Evolutionary conservation across 371 early-diverging fungal species (phyloP).

Genomic region (Zopfochytrium polystomum): DNA sequence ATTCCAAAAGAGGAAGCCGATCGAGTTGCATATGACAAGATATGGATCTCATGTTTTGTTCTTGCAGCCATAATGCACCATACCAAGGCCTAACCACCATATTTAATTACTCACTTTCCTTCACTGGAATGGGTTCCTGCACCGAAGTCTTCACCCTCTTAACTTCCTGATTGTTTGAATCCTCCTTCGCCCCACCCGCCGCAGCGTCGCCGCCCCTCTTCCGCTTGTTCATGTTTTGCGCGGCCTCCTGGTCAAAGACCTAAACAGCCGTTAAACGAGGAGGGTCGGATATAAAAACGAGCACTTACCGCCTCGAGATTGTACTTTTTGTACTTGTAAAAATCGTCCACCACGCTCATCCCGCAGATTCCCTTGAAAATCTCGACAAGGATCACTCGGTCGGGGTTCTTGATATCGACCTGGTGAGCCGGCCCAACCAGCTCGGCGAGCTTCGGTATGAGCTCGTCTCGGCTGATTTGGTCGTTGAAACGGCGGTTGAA

Average conservation of each 20-base stretch:
- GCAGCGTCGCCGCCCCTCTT: background rate
- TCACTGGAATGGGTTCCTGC: too few relatives aligned
- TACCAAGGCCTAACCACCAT: too few relatives aligned
- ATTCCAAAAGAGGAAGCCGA: too few relatives aligned
- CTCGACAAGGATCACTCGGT: constrained; percentile 64
- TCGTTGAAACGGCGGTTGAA: constrained; percentile 63
- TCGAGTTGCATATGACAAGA: too few relatives aligned
- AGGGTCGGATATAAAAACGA: background rate
- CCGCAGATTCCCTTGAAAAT: constrained; percentile 71
- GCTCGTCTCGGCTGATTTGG: constrained; percentile 53
- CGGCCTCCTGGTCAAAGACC: constrained; percentile 10
- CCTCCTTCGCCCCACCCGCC: background rate
- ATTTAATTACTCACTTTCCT: too few relatives aligned
- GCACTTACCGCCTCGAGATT: constrained; percentile 55
- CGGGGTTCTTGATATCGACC: constrained; percentile 64
- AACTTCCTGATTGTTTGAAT: background rate
- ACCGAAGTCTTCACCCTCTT: too few relatives aligned
- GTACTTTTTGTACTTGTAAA: constrained; percentile 60
- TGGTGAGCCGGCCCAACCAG: constrained; percentile 55
- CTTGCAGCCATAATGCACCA: too few relatives aligned
- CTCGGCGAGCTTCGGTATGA: constrained; percentile 56
- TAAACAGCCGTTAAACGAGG: background rate
- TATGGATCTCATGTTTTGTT: too few relatives aligned
- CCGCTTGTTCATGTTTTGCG: background rate
- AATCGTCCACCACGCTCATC: constrained; percentile 66